Conservation (phyloP, 805 yeast species). For the Pichia thaimueangensis region DNA sequence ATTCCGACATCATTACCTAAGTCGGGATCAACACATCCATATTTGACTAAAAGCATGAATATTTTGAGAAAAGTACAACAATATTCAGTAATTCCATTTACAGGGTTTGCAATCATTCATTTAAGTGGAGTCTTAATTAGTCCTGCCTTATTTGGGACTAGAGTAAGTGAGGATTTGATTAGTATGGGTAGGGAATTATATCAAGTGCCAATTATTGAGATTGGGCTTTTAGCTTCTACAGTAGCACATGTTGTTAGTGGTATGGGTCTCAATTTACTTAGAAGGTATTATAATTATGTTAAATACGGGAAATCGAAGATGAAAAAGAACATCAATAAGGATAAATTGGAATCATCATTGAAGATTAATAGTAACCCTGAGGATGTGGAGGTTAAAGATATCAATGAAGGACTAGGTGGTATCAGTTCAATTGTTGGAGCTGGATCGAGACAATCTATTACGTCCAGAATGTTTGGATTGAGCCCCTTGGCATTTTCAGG, state of each 20-base stretch:
- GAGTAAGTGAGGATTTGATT: conserved; percentile 45
- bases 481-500: conserved; percentile 61
- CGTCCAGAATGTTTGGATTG: conserved; percentile 39
- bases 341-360: conserved; percentile 6
- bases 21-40: conserved; percentile 8
- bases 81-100: conserved; percentile 54
- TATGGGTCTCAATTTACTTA: conserved; percentile 35
- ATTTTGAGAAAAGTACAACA: conserved; percentile 35
- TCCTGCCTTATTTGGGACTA: conserved; percentile 42
- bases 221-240: conserved; percentile 40
- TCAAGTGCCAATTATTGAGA: conserved; percentile 48
- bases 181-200: conserved; percentile 58
- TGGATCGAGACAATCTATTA: conserved; percentile 43
- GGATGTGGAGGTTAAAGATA: conserved; percentile 23
- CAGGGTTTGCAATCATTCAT: conserved; percentile 53
- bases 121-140: conserved; percentile 44
- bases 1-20: conserved; percentile 7
- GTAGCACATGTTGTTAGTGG: conserved; percentile 51
- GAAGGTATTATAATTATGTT: conserved; percentile 26
- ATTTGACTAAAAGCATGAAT: conserved; percentile 4
- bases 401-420: conserved; percentile 59
- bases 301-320: conserved; percentile 19
- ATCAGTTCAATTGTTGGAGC: conserved; percentile 48
- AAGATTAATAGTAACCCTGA: conserved; percentile 9
- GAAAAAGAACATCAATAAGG: conserved; percentile 6